Base-by-base conservation (phyloP, 2,329 filamentous ascomycete species). In the Simplicillium sp. region DNA sequence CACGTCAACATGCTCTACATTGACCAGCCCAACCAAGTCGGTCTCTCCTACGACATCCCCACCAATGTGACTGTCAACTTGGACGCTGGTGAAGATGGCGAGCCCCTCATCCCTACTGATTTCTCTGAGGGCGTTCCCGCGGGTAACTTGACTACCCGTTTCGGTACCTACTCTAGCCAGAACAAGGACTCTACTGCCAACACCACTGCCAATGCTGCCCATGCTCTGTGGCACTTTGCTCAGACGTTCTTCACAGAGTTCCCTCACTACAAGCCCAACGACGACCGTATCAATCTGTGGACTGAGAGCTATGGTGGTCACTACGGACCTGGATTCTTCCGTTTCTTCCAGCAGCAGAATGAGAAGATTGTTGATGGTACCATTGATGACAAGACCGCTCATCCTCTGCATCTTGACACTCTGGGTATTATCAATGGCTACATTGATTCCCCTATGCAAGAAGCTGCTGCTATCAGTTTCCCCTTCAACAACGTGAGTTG, bases 371-470 rank as follows among this genome's bases (percentile, higher is more conserved):
- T 43, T 1, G 50, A 55, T 33, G 56, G 57, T 11, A 54, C 48
- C 2, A 49, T 56, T 16, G 48, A 46, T 7, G 50, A 50, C 28
- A 68, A 73, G 25, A 51, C 58, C 11, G 73, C 70, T 41, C 72
- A 77, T 4, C 59, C 66, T 2, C 44, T 76, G 3, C 57, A 73
- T 4, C 64, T 87, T 7, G 66, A 68, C 14, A 76, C 80, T 0
- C 60, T 87, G 1, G 81, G 82, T 29, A 82, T 87, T 45, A 66
- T 85, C 44, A 85, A 87, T 56, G 83, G 82, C 11, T 73, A 79
- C 45, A 63, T 87, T 16, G 84, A 87, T 53, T 66, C 73, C 41
- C 53, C 77, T 4, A 65, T 80, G 2, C 80, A 86, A 56, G 66
- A 66, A 13, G 68, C 73, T 12, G 73, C 62, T 46, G 78, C 73